Percentiles rank a stretch among this genome's conserved stretches.
These are phyloP conservation scores for Wickerhamiella qilinensis DNA, from an alignment of 805 yeast genomes.

Conservation along the genomic window DNA sequence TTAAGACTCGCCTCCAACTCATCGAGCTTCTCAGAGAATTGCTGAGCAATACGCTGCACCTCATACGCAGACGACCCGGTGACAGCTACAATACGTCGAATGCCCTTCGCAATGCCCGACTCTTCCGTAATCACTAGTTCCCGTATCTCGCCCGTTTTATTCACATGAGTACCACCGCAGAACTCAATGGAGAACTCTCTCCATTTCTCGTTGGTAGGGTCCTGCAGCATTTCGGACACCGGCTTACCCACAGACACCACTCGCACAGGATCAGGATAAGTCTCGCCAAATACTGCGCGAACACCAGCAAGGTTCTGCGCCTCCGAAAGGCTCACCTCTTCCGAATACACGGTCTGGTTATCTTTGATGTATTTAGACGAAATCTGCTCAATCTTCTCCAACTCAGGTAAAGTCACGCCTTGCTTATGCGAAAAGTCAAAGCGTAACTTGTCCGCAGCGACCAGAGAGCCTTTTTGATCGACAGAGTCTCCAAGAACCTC, in stretches of 20 bases:
- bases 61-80: conserved; percentile 83
- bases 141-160: conserved; percentile 82
- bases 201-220: conserved; percentile 69
- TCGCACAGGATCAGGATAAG: conserved; percentile 97
- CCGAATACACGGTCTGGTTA: conserved; percentile 58
- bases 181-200: conserved; percentile 68
- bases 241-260: conserved; percentile 92
- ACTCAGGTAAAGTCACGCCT: conserved; percentile 56
- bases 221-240: conserved; percentile 58
- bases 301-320: conserved; percentile 72
- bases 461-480: conserved; percentile 94
- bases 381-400: conserved; percentile 59
- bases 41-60: conserved; percentile 72
- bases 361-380: conserved; percentile 55
- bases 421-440: conserved; percentile 93
- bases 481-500: conserved; percentile 74
- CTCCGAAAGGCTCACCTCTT: conserved; percentile 57
- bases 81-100: conserved; percentile 93
- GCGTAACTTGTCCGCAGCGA: conserved; percentile 86
- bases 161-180: conserved; percentile 98
- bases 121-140: conserved; percentile 84
- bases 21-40: conserved; percentile 45
- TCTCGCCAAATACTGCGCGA: conserved; percentile 97
- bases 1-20: conserved; percentile 35
- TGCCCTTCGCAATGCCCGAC: conserved; percentile 96